Evolutionary conservation across 1,284 basidiomycete species (phyloP).

Genomic region (Pyrrhoderma noxium): DNA sequence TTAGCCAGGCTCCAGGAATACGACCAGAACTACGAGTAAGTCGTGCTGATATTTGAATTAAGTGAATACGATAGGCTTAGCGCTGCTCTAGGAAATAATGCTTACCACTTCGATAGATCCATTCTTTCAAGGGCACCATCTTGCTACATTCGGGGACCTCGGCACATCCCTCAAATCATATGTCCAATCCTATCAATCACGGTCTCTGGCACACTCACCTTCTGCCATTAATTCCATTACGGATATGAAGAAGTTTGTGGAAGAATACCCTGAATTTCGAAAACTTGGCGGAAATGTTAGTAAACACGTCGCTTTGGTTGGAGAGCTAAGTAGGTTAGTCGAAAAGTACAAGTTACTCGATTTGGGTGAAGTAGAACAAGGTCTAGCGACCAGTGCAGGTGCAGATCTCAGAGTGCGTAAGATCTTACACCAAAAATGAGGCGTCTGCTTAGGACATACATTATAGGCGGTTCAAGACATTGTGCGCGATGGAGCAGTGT

Average conservation of each 20-base stretch:
- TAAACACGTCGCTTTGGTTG: constrained; percentile 96
- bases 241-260: constrained; percentile 98
- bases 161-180: constrained; percentile 91
- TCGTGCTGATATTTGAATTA: constrained; percentile 17
- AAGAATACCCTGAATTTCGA: constrained; percentile 97
- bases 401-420: constrained; percentile 74
- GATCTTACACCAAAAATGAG: neutral
- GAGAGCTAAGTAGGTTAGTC: constrained; percentile 89
- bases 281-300: constrained; percentile 97
- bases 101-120: constrained; percentile 88
- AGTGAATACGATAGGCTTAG: neutral
- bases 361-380: constrained; percentile 94
- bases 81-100: constrained; percentile 73
- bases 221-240: constrained; percentile 89
- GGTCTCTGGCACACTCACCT: constrained; percentile 71
- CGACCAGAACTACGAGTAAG: constrained; percentile 77
- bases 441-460: neutral
- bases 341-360: constrained; percentile 81
- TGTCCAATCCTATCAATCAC: constrained; percentile 90
- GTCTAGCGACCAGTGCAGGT: constrained; percentile 86
- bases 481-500: constrained; percentile 60
- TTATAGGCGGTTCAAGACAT: constrained; percentile 70
- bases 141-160: constrained; percentile 95
- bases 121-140: constrained; percentile 89
- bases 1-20: constrained; percentile 82